phyloP scores from a whole-genome alignment of 495 filamentous ascomycete species.

The Patellaria atrata region DNA sequence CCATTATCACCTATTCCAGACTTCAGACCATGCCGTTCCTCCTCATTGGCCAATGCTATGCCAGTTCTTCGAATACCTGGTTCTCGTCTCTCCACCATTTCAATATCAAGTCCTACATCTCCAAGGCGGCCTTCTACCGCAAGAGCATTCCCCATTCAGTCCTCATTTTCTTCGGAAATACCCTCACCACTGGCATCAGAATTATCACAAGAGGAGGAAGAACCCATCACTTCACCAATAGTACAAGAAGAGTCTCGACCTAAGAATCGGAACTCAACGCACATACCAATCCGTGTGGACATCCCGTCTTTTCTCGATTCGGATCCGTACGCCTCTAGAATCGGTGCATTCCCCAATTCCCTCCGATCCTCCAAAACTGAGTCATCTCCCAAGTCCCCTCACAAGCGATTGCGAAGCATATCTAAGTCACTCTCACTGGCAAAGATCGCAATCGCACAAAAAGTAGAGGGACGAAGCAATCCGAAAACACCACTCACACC shows the following conservation, averaged over 20 bases:
- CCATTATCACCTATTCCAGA: constrained; percentile 12
- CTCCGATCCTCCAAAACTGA: constrained; percentile 14
- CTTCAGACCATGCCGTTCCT: constrained; percentile 8
- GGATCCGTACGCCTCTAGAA: constrained; percentile 19
- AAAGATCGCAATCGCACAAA: constrained; percentile 13
- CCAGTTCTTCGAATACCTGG: too few relatives aligned
- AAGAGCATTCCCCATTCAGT: neutral
- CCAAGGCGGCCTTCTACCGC: constrained; percentile 6
- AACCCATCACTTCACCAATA: too few relatives aligned
- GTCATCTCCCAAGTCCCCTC: too few relatives aligned
- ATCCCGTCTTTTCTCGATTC: constrained; percentile 16
- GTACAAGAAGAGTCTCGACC: too few relatives aligned
- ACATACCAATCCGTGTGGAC: too few relatives aligned
- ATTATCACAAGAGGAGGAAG: too few relatives aligned
- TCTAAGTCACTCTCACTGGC: constrained; percentile 17
- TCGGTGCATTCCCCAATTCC: constrained; percentile 5
- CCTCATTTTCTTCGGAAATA: neutral
- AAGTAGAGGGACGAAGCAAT: constrained; percentile 4
- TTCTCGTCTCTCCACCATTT: too few relatives aligned
- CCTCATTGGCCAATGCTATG: constrained; percentile 14
- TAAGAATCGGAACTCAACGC: too few relatives aligned
- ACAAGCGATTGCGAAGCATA: constrained; percentile 16
- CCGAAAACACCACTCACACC: constrained; percentile 12
- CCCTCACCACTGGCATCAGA: constrained; percentile 11
- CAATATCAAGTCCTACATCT: constrained; percentile 2